These are phyloP conservation scores for Jacaranda mimosifolia DNA, from an alignment of 257 asterid species.

Conservation along the genomic window DNA sequence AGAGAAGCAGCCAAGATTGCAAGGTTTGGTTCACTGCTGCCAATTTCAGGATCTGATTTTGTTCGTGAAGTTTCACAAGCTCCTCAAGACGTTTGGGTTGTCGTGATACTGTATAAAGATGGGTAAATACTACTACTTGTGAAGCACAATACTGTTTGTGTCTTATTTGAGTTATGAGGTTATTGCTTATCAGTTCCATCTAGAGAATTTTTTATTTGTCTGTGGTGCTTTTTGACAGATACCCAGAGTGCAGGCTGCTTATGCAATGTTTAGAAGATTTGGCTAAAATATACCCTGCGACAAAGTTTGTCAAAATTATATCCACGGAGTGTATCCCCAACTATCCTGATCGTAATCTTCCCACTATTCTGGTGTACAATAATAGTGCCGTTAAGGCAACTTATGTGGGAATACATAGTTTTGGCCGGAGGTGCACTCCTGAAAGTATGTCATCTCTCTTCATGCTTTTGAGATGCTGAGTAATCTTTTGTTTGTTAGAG, in stretches of 20 bases:
- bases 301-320: slow-evolving; percentile 90
- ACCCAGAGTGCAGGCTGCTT: slow-evolving; percentile 79
- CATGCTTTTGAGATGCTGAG: slow-evolving; percentile 15
- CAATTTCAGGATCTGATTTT: slow-evolving; percentile 95
- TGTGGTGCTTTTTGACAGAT: slow-evolving; percentile 41
- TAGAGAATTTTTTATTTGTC: not conserved
- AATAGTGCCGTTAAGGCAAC: slow-evolving; percentile 90
- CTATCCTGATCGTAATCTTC: slow-evolving; percentile 92
- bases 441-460: slow-evolving; percentile 67
- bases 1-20: slow-evolving; percentile 79
- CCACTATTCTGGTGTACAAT: slow-evolving; percentile 86
- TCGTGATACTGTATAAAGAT: slow-evolving; percentile 84
- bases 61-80: slow-evolving; percentile 98
- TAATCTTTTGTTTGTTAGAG: not conserved
- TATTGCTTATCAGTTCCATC: slow-evolving; percentile 18
- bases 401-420: slow-evolving; percentile 72
- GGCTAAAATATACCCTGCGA: slow-evolving; percentile 83
- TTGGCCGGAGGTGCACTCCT: slow-evolving; percentile 95
- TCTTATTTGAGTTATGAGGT: slow-evolving; percentile 2
- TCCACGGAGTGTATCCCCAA: slow-evolving; percentile 97
- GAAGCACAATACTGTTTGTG: not conserved
- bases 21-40: slow-evolving; percentile 84
- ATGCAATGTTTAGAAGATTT: slow-evolving; percentile 83
- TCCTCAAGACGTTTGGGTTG: slow-evolving; percentile 92
- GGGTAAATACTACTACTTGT: slow-evolving; percentile 57